phyloP scores from a whole-genome alignment of 768 basidiomycete species.

The Boletus rubroflammeus region DNA sequence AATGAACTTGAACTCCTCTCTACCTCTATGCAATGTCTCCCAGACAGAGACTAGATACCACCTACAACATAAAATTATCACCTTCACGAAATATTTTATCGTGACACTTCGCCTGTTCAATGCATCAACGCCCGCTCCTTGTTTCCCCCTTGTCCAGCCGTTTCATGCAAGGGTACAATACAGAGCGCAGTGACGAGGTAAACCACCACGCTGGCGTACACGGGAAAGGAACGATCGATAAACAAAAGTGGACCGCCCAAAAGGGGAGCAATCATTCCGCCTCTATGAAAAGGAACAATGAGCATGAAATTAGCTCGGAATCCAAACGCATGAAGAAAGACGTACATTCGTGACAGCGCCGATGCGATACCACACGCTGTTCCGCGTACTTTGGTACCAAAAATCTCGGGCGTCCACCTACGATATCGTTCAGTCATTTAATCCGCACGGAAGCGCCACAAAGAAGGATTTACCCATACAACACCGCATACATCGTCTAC shows the following conservation, averaged over 20 bases:
- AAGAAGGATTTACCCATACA: constrained; percentile 52
- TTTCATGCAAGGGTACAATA: constrained; percentile 57
- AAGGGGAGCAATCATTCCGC: constrained; percentile 86
- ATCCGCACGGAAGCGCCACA: neutral
- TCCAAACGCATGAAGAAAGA: constrained; percentile 2
- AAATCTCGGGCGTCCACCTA: constrained; percentile 83
- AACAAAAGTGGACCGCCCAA: constrained; percentile 70
- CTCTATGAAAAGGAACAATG: constrained; percentile 40
- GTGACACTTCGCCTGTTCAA: neutral
- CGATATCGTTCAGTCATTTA: neutral
- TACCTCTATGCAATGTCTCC: neutral
- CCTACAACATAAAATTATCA: neutral
- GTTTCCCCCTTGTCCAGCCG: constrained; percentile 35
- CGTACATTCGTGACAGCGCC: constrained; percentile 79
- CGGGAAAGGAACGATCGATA: constrained; percentile 66
- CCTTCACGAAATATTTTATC: neutral
- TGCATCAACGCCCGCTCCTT: constrained; percentile 21
- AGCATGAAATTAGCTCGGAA: too few relatives aligned
- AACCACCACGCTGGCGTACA: constrained; percentile 67
- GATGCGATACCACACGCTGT: constrained; percentile 88
- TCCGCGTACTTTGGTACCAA: constrained; percentile 80
- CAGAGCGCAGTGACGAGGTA: constrained; percentile 62
- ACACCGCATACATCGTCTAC: constrained; percentile 82
- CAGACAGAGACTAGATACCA: neutral
- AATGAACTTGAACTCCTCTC: neutral